These are phyloP conservation scores for Sequoia sempervirens DNA, from an alignment of 75 land plant genomes.

Conservation along the genomic window DNA sequence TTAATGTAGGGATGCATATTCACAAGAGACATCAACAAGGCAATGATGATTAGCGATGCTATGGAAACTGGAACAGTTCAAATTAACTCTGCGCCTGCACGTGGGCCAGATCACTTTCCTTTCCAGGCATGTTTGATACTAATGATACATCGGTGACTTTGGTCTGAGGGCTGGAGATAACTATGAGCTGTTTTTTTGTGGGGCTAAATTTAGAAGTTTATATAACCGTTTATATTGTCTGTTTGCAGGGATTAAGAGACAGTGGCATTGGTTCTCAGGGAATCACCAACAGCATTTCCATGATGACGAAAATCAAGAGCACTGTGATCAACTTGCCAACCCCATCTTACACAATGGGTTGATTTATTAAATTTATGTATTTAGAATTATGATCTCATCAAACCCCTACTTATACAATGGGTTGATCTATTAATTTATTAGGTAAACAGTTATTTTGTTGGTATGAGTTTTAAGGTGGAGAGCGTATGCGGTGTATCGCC, in stretches of 20 bases:
- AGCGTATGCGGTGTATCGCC: background rate
- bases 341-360: slow-evolving; percentile 88
- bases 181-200: background rate
- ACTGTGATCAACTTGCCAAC: slow-evolving; percentile 86
- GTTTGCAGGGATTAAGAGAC: slow-evolving; percentile 73
- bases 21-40: slow-evolving; percentile 89
- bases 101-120: slow-evolving; percentile 95
- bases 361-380: slow-evolving; percentile 3
- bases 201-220: background rate
- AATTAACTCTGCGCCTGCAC: slow-evolving; percentile 91
- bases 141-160: too few relatives aligned
- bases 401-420: slow-evolving; percentile 76
- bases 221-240: background rate
- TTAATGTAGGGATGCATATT: slow-evolving; percentile 79
- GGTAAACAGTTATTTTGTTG: background rate
- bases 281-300: slow-evolving; percentile 83
- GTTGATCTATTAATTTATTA: slow-evolving; percentile 11
- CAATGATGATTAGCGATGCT: slow-evolving; percentile 88
- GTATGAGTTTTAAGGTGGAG: background rate
- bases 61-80: slow-evolving; percentile 96
- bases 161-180: too few relatives aligned
- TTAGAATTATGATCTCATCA: slow-evolving; percentile 15
- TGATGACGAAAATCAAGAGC: slow-evolving; percentile 92
- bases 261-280: slow-evolving; percentile 96
- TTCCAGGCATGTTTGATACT: slow-evolving; percentile 60